phyloP scores from a whole-genome alignment of 2,329 filamentous ascomycete species.

The Fusarium sp. region DNA sequence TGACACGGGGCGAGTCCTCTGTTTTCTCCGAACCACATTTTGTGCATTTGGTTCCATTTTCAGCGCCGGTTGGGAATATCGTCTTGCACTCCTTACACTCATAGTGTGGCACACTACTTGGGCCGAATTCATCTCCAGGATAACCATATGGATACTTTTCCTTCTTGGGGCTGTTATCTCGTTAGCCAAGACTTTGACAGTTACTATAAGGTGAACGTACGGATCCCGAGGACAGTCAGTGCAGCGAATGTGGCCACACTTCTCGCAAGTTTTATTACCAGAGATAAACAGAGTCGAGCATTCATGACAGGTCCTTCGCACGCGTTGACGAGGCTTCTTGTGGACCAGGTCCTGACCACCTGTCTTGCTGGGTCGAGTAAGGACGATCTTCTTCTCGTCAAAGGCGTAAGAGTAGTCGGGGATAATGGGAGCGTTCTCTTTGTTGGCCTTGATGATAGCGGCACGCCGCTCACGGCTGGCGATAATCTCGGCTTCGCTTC shows the following conservation, averaged over 20 bases:
- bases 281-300: slow-evolving; percentile 70
- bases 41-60: slow-evolving; percentile 63
- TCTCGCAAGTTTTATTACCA: slow-evolving; percentile 68
- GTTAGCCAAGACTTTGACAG: slow-evolving; percentile 14
- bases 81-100: slow-evolving; percentile 70
- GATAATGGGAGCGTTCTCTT: slow-evolving; percentile 63
- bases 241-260: slow-evolving; percentile 78
- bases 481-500: slow-evolving; percentile 62
- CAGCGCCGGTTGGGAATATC: slow-evolving; percentile 60
- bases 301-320: slow-evolving; percentile 78
- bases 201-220: slow-evolving; percentile 58
- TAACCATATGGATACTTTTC: slow-evolving; percentile 75
- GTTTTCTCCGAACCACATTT: slow-evolving; percentile 70
- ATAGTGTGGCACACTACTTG: slow-evolving; percentile 60
- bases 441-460: slow-evolving; percentile 60
- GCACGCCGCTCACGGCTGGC: slow-evolving; percentile 61
- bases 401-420: slow-evolving; percentile 58
- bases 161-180: slow-evolving; percentile 64
- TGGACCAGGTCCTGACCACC: slow-evolving; percentile 76
- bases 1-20: slow-evolving; percentile 64
- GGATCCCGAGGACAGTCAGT: slow-evolving; percentile 83
- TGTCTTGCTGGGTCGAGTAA: slow-evolving; percentile 71
- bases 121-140: slow-evolving; percentile 69
- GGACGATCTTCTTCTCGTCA: slow-evolving; percentile 56
- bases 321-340: slow-evolving; percentile 75